A percentile compares a stretch with the other conserved stretches of the same genome.
phyloP scores from a whole-genome alignment of 768 basidiomycete genomes.

The Amanita pallidorosea region DNA sequence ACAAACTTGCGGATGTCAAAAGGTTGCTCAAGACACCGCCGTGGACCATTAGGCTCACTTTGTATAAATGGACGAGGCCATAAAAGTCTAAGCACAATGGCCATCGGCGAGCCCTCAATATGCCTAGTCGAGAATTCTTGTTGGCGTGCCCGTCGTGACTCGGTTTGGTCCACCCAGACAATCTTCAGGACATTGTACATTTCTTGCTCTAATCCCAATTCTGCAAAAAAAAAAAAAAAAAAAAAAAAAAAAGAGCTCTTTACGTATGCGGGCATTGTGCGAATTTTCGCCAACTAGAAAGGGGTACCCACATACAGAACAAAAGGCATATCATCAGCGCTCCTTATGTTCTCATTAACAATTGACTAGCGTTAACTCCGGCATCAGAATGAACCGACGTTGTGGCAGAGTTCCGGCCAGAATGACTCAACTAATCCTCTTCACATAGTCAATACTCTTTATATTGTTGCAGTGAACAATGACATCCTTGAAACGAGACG shows the following conservation, averaged over 20 bases:
- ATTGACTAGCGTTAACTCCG: background rate
- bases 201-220: background rate
- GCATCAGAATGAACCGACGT: background rate
- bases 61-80: background rate
- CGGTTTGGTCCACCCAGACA: background rate
- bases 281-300: background rate
- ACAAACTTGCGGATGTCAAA: too few species aligned
- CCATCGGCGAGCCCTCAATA: background rate
- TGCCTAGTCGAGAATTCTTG: background rate
- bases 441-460: too few species aligned
- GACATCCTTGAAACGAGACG: too few species aligned
- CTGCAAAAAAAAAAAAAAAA: background rate
- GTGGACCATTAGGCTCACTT: background rate
- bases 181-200: too few species aligned
- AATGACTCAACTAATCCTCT: too few species aligned
- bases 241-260: background rate
- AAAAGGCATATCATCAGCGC: background rate
- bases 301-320: background rate
- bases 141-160: background rate
- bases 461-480: too few species aligned
- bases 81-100: background rate
- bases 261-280: background rate
- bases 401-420: background rate
- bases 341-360: background rate
- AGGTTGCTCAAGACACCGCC: background rate